phyloP scores from a whole-genome alignment of 1,284 basidiomycete species.

The Ustilago lituana region DNA sequence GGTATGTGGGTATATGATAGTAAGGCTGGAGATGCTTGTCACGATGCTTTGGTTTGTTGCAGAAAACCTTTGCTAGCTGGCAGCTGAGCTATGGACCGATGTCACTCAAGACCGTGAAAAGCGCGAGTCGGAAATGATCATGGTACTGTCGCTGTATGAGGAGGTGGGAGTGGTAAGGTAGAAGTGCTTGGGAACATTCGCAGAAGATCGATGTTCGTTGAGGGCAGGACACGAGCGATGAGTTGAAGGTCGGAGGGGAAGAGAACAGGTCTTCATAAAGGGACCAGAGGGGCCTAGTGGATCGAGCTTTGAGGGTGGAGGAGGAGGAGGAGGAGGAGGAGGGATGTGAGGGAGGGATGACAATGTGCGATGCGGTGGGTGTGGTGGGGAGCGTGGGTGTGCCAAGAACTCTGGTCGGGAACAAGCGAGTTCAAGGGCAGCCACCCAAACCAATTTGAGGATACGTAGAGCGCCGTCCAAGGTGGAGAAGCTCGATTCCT shows the following conservation, averaged over 20 bases:
- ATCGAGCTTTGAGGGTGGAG: too few species aligned
- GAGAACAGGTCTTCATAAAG: too few species aligned
- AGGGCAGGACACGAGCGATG: not conserved
- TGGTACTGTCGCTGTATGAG: not conserved
- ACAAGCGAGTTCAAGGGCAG: slow-evolving; percentile 36
- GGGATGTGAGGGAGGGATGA: not conserved
- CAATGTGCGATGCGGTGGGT: not conserved
- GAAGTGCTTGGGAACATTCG: slow-evolving; percentile 2
- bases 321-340: not conserved
- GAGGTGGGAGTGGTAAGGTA: too few species aligned
- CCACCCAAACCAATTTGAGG: not conserved
- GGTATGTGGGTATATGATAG: too few species aligned
- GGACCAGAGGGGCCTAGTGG: too few species aligned
- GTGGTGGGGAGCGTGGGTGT: slow-evolving; percentile 4
- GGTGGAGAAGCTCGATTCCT: not conserved
- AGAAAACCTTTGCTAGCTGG: too few species aligned
- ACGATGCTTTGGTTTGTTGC: too few species aligned
- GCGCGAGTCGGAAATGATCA: not conserved
- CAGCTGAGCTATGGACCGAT: too few species aligned
- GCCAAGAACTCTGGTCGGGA: slow-evolving; percentile 21
- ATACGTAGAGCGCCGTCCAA: not conserved
- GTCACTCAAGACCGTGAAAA: too few species aligned
- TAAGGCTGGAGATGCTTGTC: too few species aligned
- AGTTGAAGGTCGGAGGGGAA: too few species aligned
- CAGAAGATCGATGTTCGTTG: not conserved